These are phyloP conservation scores for Picea sitchensis DNA, from an alignment of 75 land plant genomes.

Conservation along the genomic window DNA sequence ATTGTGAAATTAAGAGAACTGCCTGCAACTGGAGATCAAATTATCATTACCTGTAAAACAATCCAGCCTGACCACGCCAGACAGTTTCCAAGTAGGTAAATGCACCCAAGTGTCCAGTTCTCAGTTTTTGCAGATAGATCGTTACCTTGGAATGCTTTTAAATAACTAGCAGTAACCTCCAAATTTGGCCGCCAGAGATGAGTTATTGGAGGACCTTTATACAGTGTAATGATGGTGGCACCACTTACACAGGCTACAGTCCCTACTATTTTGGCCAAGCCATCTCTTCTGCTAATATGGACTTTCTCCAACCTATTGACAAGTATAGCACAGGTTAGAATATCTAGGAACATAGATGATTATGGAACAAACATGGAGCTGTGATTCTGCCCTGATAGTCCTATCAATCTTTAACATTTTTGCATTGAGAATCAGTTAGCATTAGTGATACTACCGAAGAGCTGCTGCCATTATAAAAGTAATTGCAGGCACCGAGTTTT, in stretches of 20 bases:
- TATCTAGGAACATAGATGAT: too few species aligned
- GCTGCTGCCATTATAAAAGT: constrained; percentile 80
- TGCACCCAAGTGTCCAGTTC: constrained; percentile 72
- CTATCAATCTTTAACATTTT: too few species aligned
- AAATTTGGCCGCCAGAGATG: neutral
- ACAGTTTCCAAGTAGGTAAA: constrained; percentile 71
- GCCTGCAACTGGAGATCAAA: too few species aligned
- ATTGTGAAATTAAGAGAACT: too few species aligned
- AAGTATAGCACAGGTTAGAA: constrained; percentile 13
- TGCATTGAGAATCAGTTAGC: too few species aligned
- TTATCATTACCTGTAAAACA: constrained; percentile 25
- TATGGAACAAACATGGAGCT: too few species aligned
- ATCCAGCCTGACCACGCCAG: constrained; percentile 74
- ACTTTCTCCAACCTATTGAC: constrained; percentile 43
- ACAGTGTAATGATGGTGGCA: constrained; percentile 72
- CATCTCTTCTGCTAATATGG: constrained; percentile 56
- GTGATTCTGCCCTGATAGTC: too few species aligned
- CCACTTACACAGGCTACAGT: constrained; percentile 66
- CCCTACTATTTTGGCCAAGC: constrained; percentile 68
- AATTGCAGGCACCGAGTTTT: constrained; percentile 84
- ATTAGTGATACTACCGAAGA: constrained; percentile 36
- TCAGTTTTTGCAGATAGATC: constrained; percentile 30
- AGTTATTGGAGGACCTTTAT: constrained; percentile 61
- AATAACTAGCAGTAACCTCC: neutral
- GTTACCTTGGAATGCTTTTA: constrained; percentile 6